phyloP scores from a whole-genome alignment of 2,329 filamentous ascomycete genomes.

The Cordyceps tenuipes region DNA sequence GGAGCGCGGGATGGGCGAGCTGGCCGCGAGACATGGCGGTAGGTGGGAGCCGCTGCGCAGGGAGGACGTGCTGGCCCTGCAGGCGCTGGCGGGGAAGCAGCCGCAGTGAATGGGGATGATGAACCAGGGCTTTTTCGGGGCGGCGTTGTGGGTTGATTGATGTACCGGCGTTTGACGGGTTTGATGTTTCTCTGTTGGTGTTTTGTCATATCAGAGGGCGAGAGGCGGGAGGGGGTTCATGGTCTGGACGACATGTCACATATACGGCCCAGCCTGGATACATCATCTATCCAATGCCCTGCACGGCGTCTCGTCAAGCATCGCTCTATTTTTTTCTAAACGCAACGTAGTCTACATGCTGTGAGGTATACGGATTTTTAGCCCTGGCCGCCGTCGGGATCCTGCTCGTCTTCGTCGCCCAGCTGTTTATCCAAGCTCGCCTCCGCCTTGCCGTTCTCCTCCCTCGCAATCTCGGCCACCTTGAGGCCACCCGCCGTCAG shows the following conservation, averaged over 20 bases:
- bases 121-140: neutral
- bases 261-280: too few relatives aligned
- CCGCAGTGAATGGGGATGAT: neutral
- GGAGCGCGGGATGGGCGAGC: conserved; percentile 22
- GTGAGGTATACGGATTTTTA: conserved; percentile 16
- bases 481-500: conserved; percentile 60
- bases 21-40: conserved; percentile 29
- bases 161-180: neutral
- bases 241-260: neutral
- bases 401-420: conserved; percentile 44
- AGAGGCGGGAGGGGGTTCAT: neutral
- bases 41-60: conserved; percentile 26
- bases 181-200: neutral
- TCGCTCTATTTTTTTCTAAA: neutral
- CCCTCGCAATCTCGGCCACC: conserved; percentile 39
- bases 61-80: conserved; percentile 8
- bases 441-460: conserved; percentile 28
- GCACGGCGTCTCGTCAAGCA: neutral
- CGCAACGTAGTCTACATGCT: neutral
- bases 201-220: neutral
- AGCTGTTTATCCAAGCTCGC: conserved; percentile 38
- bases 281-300: neutral
- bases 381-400: conserved; percentile 39
- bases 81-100: neutral
- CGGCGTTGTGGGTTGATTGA: conserved; percentile 4